phyloP scores from a whole-genome alignment of 352 stramenopile species.

The Phytophthora megakarya region DNA sequence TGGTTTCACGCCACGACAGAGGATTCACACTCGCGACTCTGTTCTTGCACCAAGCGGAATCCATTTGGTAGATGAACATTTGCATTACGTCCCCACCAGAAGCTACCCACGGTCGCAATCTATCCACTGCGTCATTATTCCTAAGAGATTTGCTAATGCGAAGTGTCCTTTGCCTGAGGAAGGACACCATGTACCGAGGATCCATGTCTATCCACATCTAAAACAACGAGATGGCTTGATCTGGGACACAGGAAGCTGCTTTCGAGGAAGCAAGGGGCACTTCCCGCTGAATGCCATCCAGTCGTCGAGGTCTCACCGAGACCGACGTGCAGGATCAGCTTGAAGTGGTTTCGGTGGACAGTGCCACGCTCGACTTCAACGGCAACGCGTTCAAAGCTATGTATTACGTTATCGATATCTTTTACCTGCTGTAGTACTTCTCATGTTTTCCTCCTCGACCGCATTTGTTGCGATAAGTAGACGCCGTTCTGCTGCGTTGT shows the following conservation, averaged over 20 bases:
- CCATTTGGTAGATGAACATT: not conserved
- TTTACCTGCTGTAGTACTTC: not conserved
- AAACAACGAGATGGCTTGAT: not conserved
- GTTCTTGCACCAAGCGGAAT: not conserved
- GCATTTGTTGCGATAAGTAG: constrained; percentile 29
- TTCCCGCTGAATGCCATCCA: constrained; percentile 22
- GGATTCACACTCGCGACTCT: constrained; percentile 4
- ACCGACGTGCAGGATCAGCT: not conserved
- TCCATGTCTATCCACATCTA: constrained; percentile 5
- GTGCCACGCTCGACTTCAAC: constrained; percentile 14
- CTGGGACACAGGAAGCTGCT: constrained; percentile 15
- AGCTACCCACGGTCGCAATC: not conserved
- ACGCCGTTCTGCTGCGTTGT: constrained; percentile 33
- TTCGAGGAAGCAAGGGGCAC: not conserved
- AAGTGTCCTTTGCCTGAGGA: not conserved
- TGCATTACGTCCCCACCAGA: not conserved
- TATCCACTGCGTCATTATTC: not conserved
- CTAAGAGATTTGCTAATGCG: not conserved
- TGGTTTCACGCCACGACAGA: constrained; percentile 1
- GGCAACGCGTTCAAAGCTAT: not conserved
- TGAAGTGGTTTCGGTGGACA: constrained; percentile 3
- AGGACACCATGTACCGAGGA: not conserved
- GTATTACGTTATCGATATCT: not conserved
- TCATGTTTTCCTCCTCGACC: constrained; percentile 1
- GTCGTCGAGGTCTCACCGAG: constrained; percentile 1